These are phyloP conservation scores for Dioscorea alata DNA, from an alignment of 106 monocot genomes.

Conservation along the genomic window DNA sequence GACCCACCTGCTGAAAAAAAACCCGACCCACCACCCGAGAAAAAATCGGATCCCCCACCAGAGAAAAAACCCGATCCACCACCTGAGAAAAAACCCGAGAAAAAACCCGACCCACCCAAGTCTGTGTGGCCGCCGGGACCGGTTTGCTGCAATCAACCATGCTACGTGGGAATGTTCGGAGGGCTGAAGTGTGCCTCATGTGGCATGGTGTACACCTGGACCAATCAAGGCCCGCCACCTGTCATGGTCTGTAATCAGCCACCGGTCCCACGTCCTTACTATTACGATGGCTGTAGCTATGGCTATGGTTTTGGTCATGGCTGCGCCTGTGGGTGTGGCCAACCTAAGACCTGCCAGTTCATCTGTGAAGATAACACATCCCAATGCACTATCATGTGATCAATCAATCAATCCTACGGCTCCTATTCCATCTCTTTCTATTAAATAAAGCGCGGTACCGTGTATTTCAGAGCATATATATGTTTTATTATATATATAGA, in stretches of 20 bases:
- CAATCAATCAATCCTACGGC: neutral
- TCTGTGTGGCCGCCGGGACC: conserved; percentile 5
- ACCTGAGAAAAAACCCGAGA: neutral
- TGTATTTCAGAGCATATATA: no score
- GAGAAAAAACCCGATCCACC: neutral
- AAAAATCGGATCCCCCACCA: neutral
- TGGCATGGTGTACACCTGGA: conserved; percentile 7
- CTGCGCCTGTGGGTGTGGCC: no score
- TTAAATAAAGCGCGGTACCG: no score
- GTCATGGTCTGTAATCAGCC: neutral
- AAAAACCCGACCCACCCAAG: neutral
- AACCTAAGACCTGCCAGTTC: conserved; percentile 12
- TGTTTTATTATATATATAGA: no score
- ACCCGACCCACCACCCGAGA: conserved; percentile 5
- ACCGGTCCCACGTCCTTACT: neutral
- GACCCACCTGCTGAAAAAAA: neutral
- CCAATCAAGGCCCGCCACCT: neutral
- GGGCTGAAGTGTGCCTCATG: conserved; percentile 35
- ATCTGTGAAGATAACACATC: conserved; percentile 25
- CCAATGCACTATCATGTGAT: conserved; percentile 27
- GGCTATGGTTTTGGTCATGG: no score
- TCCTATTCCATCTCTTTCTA: neutral
- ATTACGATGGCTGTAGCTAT: no score
- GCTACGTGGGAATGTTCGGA: conserved; percentile 25
- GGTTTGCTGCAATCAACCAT: conserved; percentile 28